Evolutionary conservation across 2,329 filamentous ascomycete species (phyloP).

Genomic region (Microdochium bolleyi): DNA sequence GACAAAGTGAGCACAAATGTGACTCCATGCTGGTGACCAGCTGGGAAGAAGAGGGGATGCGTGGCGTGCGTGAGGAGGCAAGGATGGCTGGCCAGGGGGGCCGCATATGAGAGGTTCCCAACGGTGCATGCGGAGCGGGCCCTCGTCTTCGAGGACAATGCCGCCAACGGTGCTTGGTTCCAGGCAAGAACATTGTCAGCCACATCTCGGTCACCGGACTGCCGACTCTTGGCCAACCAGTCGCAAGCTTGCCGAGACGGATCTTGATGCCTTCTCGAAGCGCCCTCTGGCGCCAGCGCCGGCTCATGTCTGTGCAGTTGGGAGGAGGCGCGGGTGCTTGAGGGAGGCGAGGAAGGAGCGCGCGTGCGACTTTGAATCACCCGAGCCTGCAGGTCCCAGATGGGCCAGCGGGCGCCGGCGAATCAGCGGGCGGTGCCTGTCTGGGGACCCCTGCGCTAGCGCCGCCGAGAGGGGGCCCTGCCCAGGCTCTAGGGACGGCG

Average conservation of each 20-base stretch:
- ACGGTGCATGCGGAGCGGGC: neutral
- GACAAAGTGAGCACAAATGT: neutral
- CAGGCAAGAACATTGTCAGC: too few relatives aligned
- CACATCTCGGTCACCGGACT: too few relatives aligned
- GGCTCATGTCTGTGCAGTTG: too few relatives aligned
- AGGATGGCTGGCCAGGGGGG: neutral
- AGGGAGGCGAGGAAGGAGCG: too few relatives aligned
- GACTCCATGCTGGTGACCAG: neutral
- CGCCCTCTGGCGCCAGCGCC: too few relatives aligned
- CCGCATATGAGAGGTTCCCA: neutral
- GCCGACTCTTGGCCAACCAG: too few relatives aligned
- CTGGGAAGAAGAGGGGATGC: neutral
- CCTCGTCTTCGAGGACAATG: neutral
- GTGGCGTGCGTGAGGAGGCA: neutral
- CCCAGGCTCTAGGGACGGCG: neutral
- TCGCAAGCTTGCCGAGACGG: too few relatives aligned
- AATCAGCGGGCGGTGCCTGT: slow-evolving; percentile 17
- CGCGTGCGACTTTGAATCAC: too few relatives aligned
- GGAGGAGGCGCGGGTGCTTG: too few relatives aligned
- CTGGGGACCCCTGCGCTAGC: slow-evolving; percentile 1
- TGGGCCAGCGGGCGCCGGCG: slow-evolving; percentile 3
- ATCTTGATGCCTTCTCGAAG: too few relatives aligned
- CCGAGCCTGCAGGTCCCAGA: neutral
- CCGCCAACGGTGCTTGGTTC: neutral
- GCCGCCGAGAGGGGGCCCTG: neutral